phyloP scores from a whole-genome alignment of 441 rosid species.

The Adansonia madagascariensis region DNA sequence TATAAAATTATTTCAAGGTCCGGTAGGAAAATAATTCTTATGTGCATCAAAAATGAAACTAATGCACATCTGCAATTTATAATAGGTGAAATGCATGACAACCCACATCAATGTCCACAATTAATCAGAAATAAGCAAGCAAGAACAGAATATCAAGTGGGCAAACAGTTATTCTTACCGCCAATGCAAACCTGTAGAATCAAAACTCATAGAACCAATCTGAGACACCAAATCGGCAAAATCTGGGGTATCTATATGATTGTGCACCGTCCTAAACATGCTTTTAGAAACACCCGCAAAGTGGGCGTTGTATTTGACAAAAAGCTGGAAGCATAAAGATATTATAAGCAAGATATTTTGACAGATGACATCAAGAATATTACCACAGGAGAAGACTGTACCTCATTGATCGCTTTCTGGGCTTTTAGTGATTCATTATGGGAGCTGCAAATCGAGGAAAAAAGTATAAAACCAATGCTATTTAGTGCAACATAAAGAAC shows the following conservation, averaged over 20 bases:
- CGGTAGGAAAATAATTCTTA: conserved; percentile 23
- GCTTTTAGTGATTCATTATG: conserved; percentile 95
- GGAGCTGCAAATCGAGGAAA: conserved; percentile 61
- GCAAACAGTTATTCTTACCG: conserved; percentile 53
- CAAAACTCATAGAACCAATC: conserved; percentile 91
- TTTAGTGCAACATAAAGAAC: conserved; percentile 15
- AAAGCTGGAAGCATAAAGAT: conserved; percentile 69
- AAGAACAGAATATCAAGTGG: conserved; percentile 25
- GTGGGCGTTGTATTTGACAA: conserved; percentile 97
- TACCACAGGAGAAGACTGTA: conserved; percentile 37
- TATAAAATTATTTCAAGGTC: conserved; percentile 25
- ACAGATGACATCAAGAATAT: conserved; percentile 9
- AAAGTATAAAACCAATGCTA: conserved; percentile 28
- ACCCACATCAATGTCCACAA: background rate
- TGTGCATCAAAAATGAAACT: conserved; percentile 7
- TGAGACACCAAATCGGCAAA: conserved; percentile 84
- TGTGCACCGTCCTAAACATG: conserved; percentile 68
- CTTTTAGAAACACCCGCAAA: conserved; percentile 89
- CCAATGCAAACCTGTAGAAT: conserved; percentile 94
- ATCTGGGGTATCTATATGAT: conserved; percentile 65
- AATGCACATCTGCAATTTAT: conserved; percentile 2
- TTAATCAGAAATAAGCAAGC: conserved; percentile 24
- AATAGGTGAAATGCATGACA: conserved; percentile 22
- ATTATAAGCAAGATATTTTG: conserved; percentile 28
- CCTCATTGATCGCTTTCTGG: conserved; percentile 97